Percentiles rank a stretch among this genome's conserved stretches.
Evolutionary conservation across 345 rosid species (phyloP).

Genomic region (Syzygium aqueum): DNA sequence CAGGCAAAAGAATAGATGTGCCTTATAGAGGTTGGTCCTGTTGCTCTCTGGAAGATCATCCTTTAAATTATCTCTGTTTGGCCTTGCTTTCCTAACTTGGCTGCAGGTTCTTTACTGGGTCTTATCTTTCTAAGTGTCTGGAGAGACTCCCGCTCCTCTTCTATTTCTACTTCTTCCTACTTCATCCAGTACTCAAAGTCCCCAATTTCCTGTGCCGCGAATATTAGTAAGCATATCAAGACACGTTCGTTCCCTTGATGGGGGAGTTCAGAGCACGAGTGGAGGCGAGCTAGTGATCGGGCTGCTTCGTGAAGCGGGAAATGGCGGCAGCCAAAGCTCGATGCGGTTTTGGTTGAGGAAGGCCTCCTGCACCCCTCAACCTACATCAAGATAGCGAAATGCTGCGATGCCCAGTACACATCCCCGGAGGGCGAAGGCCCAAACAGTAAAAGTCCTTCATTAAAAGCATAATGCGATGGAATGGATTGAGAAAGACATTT

Average conservation of each 20-base stretch:
- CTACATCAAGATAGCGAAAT: too few relatives aligned
- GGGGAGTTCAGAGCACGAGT: conserved; percentile 68
- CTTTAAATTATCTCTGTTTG: conserved; percentile 86
- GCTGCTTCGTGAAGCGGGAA: conserved; percentile 56
- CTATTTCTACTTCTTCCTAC: conserved; percentile 31
- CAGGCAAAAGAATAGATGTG: conserved; percentile 70
- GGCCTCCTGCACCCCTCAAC: conserved; percentile 55
- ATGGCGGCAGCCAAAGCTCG: conserved; percentile 55
- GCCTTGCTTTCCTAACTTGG: conserved; percentile 59
- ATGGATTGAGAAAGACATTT: not conserved
- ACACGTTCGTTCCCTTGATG: conserved; percentile 37
- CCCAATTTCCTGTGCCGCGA: conserved; percentile 57
- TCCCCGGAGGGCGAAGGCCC: not conserved
- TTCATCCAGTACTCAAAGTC: conserved; percentile 93
- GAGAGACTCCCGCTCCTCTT: conserved; percentile 71
- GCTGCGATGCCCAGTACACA: not conserved
- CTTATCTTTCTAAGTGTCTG: conserved; percentile 62
- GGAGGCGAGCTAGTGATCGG: conserved; percentile 76
- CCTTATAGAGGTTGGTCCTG: conserved; percentile 71
- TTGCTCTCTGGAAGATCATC: conserved; percentile 87
- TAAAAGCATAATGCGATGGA: too few relatives aligned
- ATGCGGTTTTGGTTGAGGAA: conserved; percentile 74
- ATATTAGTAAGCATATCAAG: not conserved
- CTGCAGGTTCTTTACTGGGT: conserved; percentile 52
- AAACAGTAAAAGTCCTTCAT: too few relatives aligned